These are phyloP conservation scores for Botrytis aclada DNA, from an alignment of 2,329 filamentous ascomycete genomes.

Conservation along the genomic window DNA sequence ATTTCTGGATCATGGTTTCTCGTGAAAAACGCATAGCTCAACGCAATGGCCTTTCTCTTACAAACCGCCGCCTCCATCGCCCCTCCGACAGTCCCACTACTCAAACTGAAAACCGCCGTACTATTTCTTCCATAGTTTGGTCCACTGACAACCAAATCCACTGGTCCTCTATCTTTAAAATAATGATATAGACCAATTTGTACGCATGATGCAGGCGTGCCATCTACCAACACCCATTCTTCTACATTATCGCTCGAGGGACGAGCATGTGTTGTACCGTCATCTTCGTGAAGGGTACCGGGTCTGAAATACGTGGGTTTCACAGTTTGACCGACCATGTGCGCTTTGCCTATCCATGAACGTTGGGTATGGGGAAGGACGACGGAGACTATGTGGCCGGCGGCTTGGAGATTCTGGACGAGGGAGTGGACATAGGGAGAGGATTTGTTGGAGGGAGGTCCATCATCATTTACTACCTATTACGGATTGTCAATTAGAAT, in stretches of 20 bases:
- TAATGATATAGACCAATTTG: constrained; percentile 81
- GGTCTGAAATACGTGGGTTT: constrained; percentile 81
- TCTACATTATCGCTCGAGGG: constrained; percentile 55
- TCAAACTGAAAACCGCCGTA: constrained; percentile 74
- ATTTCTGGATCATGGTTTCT: constrained; percentile 75
- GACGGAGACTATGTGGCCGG: constrained; percentile 86
- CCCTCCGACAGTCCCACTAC: constrained; percentile 73
- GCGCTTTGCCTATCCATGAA: constrained; percentile 98
- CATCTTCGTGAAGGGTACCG: constrained; percentile 56
- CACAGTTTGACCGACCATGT: constrained; percentile 86
- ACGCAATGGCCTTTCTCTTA: constrained; percentile 67
- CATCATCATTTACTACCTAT: constrained; percentile 71
- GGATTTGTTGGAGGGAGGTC: constrained; percentile 72
- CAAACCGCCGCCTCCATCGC: constrained; percentile 76
- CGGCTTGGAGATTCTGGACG: constrained; percentile 64
- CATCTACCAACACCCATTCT: constrained; percentile 79
- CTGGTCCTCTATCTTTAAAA: constrained; percentile 66
- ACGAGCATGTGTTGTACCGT: constrained; percentile 64
- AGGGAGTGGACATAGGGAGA: constrained; percentile 79
- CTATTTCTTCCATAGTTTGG: constrained; percentile 84
- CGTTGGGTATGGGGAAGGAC: constrained; percentile 87
- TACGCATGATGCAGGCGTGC: constrained; percentile 76
- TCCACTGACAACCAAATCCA: constrained; percentile 75
- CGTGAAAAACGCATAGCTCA: constrained; percentile 88
- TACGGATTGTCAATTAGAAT: not conserved